Percentiles rank a stretch among this genome's conserved stretches.
These are phyloP conservation scores for Halophytophthora polymorphica DNA, from an alignment of 352 stramenopile species.

Conservation along the genomic window DNA sequence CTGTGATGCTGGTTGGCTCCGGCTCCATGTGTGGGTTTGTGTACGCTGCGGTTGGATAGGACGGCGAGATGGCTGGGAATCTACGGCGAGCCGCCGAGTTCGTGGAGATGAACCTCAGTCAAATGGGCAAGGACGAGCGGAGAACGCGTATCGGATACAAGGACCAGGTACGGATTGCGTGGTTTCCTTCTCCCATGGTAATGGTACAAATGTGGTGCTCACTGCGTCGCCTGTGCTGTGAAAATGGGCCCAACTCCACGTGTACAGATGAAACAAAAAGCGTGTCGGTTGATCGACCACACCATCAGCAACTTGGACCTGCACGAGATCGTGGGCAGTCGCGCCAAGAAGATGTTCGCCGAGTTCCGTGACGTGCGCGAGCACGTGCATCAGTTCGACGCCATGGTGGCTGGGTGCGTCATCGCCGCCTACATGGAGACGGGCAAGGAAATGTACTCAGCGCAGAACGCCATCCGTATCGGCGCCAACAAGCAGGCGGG, in stretches of 20 bases:
- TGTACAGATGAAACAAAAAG: conserved; percentile 92
- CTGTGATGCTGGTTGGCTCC: conserved; percentile 13
- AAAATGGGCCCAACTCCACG: conserved; percentile 16
- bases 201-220: not conserved
- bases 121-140: conserved; percentile 96
- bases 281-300: conserved; percentile 86
- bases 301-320: conserved; percentile 93
- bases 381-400: conserved; percentile 94
- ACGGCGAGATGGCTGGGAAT: conserved; percentile 85
- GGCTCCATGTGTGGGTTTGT: conserved; percentile 6
- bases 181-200: not conserved
- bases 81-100: conserved; percentile 85
- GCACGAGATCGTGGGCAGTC: conserved; percentile 93
- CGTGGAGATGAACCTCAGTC: conserved; percentile 95
- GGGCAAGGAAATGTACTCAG: conserved; percentile 83
- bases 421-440: conserved; percentile 87
- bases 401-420: conserved; percentile 86
- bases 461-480: conserved; percentile 74
- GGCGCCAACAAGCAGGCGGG: conserved; percentile 53
- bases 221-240: conserved; percentile 3
- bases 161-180: conserved; percentile 83
- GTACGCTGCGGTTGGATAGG: conserved; percentile 27
- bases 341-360: conserved; percentile 95
- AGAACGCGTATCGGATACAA: conserved; percentile 97
- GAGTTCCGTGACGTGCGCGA: conserved; percentile 95